Evolutionary conservation across 139 green algal species (phyloP).

Genomic region (Limnomonas spitsbergensis): DNA sequence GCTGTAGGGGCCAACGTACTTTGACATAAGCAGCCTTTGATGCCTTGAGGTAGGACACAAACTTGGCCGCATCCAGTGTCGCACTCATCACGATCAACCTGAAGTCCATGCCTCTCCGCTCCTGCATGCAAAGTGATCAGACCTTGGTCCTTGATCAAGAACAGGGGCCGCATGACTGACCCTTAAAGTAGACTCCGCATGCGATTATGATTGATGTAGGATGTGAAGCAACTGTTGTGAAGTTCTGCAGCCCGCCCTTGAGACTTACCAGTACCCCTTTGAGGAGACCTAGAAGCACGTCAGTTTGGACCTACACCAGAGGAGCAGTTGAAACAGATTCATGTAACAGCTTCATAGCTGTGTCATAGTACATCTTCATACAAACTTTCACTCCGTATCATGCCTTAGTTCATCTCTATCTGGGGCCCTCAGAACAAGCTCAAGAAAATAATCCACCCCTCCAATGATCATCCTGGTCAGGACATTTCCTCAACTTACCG

Average conservation of each 20-base stretch:
- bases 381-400: conserved; percentile 81
- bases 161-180: background rate
- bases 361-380: conserved; percentile 52
- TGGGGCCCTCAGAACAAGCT: no score
- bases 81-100: conserved; percentile 93
- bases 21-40: conserved; percentile 59
- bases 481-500: conserved; percentile 41
- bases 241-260: no score
- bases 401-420: no score
- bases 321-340: background rate
- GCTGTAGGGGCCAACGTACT: conserved; percentile 33
- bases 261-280: conserved; percentile 47
- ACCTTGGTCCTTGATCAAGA: background rate
- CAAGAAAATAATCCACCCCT: no score
- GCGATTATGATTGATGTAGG: background rate
- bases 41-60: conserved; percentile 72
- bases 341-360: background rate
- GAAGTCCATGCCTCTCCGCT: conserved; percentile 37
- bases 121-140: conserved; percentile 13
- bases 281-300: conserved; percentile 90
- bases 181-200: background rate
- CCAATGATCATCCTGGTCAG: no score
- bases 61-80: conserved; percentile 80
- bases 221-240: background rate
- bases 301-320: conserved; percentile 68